Conservation (phyloP, 805 yeast species). For the Candida montana region DNA sequence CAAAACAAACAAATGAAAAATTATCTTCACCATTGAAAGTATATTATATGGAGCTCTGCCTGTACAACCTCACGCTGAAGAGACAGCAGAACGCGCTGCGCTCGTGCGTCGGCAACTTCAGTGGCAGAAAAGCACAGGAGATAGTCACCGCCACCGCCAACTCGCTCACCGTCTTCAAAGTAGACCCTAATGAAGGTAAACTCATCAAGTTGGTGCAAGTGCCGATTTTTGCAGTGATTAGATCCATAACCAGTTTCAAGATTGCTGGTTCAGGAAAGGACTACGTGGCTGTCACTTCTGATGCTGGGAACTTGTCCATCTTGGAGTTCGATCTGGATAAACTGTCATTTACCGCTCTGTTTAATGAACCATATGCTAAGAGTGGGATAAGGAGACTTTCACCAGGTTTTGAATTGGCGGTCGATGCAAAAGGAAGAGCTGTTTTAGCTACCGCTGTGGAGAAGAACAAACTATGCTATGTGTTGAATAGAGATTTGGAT, state of each 20-base stretch:
- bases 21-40: too few relatives aligned
- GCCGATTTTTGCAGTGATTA: slow-evolving; percentile 53
- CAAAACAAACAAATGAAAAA: too few relatives aligned
- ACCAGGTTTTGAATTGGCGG: slow-evolving; percentile 68
- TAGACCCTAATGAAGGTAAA: slow-evolving; percentile 52
- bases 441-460: slow-evolving; percentile 69
- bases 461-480: slow-evolving; percentile 64
- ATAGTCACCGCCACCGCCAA: slow-evolving; percentile 54
- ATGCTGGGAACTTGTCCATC: slow-evolving; percentile 66
- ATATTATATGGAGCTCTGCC: slow-evolving; percentile 35
- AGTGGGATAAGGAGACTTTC: slow-evolving; percentile 68
- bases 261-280: slow-evolving; percentile 52
- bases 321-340: slow-evolving; percentile 40
- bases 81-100: slow-evolving; percentile 47
- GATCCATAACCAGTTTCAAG: slow-evolving; percentile 46
- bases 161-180: slow-evolving; percentile 46
- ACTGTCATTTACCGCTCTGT: slow-evolving; percentile 33
- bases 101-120: slow-evolving; percentile 66
- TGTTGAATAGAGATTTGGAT: slow-evolving; percentile 45
- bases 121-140: slow-evolving; percentile 54
- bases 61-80: slow-evolving; percentile 71
- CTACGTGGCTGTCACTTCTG: slow-evolving; percentile 63
- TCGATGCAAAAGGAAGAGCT: slow-evolving; percentile 71
- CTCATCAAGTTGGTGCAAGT: slow-evolving; percentile 38
- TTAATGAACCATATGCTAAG: slow-evolving; percentile 66